These are phyloP conservation scores for Syncephalastrum sp. DNA, from an alignment of 371 early-diverging fungal species.

Conservation along the genomic window DNA sequence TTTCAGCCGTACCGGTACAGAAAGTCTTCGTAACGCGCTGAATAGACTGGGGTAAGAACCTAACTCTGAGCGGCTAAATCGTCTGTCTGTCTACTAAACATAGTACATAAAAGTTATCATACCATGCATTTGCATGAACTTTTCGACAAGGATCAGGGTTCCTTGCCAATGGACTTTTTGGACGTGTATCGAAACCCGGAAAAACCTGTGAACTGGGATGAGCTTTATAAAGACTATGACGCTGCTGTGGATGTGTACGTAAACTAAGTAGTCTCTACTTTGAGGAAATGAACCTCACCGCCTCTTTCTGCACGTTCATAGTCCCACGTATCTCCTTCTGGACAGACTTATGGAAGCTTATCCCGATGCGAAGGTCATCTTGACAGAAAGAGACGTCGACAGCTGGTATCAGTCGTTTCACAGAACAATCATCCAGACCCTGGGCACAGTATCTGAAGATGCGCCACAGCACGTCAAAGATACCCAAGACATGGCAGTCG, in stretches of 20 bases:
- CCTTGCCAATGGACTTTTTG: not conserved
- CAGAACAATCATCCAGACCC: constrained; percentile 4
- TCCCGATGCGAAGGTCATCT: constrained; percentile 29
- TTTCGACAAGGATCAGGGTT: not conserved
- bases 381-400: constrained; percentile 9
- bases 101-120: not conserved
- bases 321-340: constrained; percentile 1
- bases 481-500: no score
- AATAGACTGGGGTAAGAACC: constrained; percentile 12
- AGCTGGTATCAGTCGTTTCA: constrained; percentile 10
- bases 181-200: constrained; percentile 11
- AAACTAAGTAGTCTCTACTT: not conserved
- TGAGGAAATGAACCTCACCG: not conserved
- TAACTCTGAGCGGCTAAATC: not conserved
- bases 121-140: constrained; percentile 1
- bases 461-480: no score
- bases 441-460: no score
- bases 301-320: not conserved
- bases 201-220: constrained; percentile 9
- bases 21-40: constrained; percentile 10
- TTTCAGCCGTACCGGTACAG: constrained; percentile 13
- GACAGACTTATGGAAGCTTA: constrained; percentile 12
- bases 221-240: constrained; percentile 6
- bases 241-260: not conserved
- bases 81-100: not conserved